Base-by-base conservation (phyloP, 1,139 yeast species). In the Yamadazyma mexicana region DNA sequence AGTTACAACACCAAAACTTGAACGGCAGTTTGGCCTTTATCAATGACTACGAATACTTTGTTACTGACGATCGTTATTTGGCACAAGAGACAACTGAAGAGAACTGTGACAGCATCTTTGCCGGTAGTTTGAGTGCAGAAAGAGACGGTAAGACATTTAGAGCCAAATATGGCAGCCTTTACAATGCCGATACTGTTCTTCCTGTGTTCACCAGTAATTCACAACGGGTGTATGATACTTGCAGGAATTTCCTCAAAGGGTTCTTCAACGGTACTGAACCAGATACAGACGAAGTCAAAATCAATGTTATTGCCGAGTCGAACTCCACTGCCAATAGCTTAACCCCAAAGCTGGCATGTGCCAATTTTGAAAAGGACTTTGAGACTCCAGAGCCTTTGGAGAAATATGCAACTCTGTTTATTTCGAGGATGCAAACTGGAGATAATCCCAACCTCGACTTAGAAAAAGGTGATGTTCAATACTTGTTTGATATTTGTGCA, bases 401-500 rank as follows among this genome's bases (percentile, higher is more conserved):
- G 28, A 30, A 34, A 5, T 35, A 31, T 6, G 15, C 31, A 8
- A 35, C 35, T 4, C 49, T 46, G 9, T 76, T 72, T 47, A 57
- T 73, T 24, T 51, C 50, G 9, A 62, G 81, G 32, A 54, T 77
- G 37, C 63, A 59, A 40, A 53, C 56, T 40, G 59, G 40, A 5
- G 78, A 73, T 9, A 49, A 51, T 27, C 54, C 56, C 3, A 47
- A 51, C 27, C 64, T 73, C 39, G 63, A 71, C 49, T 55, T 77
- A 17, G 65, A 69, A 3, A 49, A 60, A 4, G 40, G 48, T 11
- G 82, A 81, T 43, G 66, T 79, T 31, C 51, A 53, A 33, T 48
- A 54, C 34, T 48, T 77, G 48, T 59, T 72, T 46, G 57, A 59
- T 29, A 61, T 75, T 61, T 79, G 83, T 58, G 79, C 81, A 2